Base-by-base conservation (phyloP, 1,284 basidiomycete species). In the Meripilus lineatus region DNA sequence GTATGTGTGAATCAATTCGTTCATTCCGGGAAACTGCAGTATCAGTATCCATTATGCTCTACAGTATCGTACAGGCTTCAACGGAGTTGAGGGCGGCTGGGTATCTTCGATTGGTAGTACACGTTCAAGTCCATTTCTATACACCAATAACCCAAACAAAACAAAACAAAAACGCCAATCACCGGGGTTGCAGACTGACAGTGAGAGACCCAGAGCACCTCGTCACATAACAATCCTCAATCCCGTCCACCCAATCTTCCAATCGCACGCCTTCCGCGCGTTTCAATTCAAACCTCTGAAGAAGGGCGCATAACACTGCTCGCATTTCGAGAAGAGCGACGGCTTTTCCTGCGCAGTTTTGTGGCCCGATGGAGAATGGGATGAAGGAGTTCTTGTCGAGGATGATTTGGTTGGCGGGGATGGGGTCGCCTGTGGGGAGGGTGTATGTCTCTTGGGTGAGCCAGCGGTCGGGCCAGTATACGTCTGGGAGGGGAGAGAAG, bases 381-480 rank as follows among this genome's bases (percentile, higher is more conserved):
- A 54, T 45, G 44, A 53, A 59, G 10, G 50, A 52, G 11, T 43
- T 48, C 14, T 30, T 37, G 48, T 56, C 47, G 38, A 49, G 48
- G 13, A 42, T 33, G 14, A 53, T 37, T 35, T 42, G 18, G 5
- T 45, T 46, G 8, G 39, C 15, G 10, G 47, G 14, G 28, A 52
- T 46, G 26, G 25, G 21, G 8, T 50, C 44, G n/a, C 50, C 50
- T 5, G 50, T 40, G 4, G 50, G 52, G 5, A 49, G 41, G 8
- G 20, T 22, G 33, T 45, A 46, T 14, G 37, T 45, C 3, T 50
- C 46, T 22, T 52, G 45, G 18, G 53, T 55, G 39, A 71, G 52
- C 71, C 71, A 73, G 24, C 71, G 57, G 32, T 72, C 68, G 14
- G 71, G 71, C 51, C 65, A 59, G 54, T 72, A 74, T 17, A 51